phyloP scores from a whole-genome alignment of 2,329 filamentous ascomycete species.

The Colletotrichum siamense region DNA sequence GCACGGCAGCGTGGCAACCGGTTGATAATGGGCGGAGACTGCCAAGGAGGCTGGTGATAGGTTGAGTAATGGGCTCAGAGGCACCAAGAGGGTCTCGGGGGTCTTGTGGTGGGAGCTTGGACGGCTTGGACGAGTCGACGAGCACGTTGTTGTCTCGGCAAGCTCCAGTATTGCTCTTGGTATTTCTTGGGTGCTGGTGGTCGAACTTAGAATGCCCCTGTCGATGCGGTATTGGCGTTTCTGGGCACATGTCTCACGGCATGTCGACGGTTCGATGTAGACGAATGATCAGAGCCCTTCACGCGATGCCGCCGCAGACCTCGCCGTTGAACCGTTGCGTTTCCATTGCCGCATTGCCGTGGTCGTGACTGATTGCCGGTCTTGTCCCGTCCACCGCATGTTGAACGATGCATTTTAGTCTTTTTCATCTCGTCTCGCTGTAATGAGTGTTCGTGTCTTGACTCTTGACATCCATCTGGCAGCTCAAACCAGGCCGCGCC shows the following conservation, averaged over 20 bases:
- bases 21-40: constrained; percentile 18
- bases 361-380: neutral
- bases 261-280: neutral
- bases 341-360: neutral
- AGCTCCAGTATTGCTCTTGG: neutral
- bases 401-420: neutral
- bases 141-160: constrained; percentile 10
- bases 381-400: neutral
- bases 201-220: constrained; percentile 1
- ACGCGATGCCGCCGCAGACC: neutral
- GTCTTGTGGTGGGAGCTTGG: constrained; percentile 1
- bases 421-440: neutral
- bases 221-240: constrained; percentile 15
- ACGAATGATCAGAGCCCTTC: neutral
- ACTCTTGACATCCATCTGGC: neutral
- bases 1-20: constrained; percentile 21
- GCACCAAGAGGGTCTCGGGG: neutral
- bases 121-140: neutral
- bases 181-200: neutral
- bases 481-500: neutral
- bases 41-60: constrained; percentile 16
- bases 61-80: neutral
- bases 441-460: neutral
- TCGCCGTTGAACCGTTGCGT: neutral
- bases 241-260: constrained; percentile 18